Conservation (phyloP, 306 rosid genomes). For the Prunus davidiana region DNA sequence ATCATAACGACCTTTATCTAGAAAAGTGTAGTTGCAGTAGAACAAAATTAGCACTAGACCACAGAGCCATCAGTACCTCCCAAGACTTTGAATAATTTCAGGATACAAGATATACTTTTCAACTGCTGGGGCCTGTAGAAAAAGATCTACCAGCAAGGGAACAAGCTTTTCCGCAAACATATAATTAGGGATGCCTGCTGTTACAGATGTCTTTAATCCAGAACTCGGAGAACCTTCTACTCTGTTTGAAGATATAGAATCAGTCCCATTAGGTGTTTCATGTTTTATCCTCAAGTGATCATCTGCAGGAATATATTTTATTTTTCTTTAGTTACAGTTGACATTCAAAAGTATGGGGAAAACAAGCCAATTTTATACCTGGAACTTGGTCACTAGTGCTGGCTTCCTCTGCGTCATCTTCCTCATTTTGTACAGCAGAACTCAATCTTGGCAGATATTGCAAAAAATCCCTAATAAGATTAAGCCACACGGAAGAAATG, state of each 20-base stretch:
- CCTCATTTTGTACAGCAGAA: conserved; percentile 53
- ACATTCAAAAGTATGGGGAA: conserved; percentile 22
- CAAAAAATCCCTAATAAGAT: conserved; percentile 69
- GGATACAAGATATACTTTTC: conserved; percentile 81
- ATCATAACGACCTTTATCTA: background rate
- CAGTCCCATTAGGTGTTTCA: conserved; percentile 53
- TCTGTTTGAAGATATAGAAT: conserved; percentile 42
- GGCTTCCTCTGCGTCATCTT: conserved; percentile 50
- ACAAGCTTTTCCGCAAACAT: conserved; percentile 85
- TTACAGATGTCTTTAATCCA: conserved; percentile 42
- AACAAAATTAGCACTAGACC: conserved; percentile 19
- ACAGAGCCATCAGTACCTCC: conserved; percentile 61
- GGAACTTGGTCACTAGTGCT: conserved; percentile 47
- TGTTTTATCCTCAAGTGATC: conserved; percentile 31
- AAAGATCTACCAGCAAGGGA: conserved; percentile 81
- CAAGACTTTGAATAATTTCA: conserved; percentile 86
- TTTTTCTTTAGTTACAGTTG: background rate
- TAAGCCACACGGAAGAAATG: conserved; percentile 85
- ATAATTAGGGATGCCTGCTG: conserved; percentile 54
- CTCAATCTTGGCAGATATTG: conserved; percentile 79
- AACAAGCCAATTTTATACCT: conserved; percentile 35
- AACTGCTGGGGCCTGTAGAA: conserved; percentile 69
- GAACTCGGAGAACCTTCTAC: conserved; percentile 50
- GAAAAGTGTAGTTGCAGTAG: conserved; percentile 11
- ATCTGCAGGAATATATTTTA: conserved; percentile 46